Percentiles rank a stretch among this genome's conserved stretches.
These are phyloP conservation scores for Corchorus capsularis DNA, from an alignment of 345 rosid species.

Conservation along the genomic window DNA sequence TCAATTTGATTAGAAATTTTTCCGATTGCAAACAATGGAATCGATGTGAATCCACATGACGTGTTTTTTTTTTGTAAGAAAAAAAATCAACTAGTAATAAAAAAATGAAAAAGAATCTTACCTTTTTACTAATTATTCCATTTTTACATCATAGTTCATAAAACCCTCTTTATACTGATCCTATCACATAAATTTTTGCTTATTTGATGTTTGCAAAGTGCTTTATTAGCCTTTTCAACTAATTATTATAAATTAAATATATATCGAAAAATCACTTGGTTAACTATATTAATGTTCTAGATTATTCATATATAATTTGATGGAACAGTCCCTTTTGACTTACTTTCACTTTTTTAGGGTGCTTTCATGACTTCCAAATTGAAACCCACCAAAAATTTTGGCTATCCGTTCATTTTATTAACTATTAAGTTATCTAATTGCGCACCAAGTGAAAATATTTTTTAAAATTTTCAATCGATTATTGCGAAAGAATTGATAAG, in stretches of 20 bases:
- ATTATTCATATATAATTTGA: background rate
- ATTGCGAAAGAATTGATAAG: background rate
- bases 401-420: background rate
- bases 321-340: background rate
- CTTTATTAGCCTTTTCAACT: background rate
- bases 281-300: too few relatives aligned
- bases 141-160: background rate
- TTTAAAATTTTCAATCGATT: background rate
- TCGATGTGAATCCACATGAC: conserved; percentile 2
- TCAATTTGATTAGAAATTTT: background rate
- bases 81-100: too few relatives aligned
- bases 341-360: background rate
- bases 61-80: conserved; percentile 6
- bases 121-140: conserved; percentile 1
- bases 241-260: background rate
- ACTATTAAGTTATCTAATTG: background rate
- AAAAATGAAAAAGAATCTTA: background rate
- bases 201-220: conserved; percentile 4
- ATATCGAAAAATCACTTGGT: background rate
- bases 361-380: background rate
- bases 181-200: background rate
- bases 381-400: background rate
- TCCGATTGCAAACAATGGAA: background rate
- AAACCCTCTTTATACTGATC: background rate
- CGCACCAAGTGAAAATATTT: background rate